Percentiles rank a stretch among this genome's conserved stretches.
Conservation (phyloP, 208 protist species). For the Porcisia hertigi region DNA sequence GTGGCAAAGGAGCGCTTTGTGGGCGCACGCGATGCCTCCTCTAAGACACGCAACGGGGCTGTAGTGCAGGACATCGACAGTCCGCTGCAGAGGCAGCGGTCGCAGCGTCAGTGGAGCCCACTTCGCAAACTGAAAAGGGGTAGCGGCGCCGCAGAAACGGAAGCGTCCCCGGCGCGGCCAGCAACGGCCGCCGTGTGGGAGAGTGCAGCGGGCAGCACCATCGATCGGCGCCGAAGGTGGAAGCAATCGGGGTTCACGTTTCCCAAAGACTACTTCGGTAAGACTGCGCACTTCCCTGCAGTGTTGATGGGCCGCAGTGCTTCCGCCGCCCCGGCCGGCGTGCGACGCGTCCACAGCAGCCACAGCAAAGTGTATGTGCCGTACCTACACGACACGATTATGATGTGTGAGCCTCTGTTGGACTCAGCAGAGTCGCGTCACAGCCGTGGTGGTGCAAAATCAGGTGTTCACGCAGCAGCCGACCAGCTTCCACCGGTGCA, state of each 20-base stretch:
- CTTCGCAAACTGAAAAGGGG: not conserved
- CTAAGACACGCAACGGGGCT: not conserved
- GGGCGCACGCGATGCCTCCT: no score
- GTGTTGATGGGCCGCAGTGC: slow-evolving; percentile 16
- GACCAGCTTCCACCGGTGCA: not conserved
- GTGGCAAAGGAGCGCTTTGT: slow-evolving; percentile 19
- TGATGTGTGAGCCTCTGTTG: slow-evolving; percentile 32
- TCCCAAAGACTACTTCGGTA: slow-evolving; percentile 14
- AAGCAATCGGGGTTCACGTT: slow-evolving; percentile 12
- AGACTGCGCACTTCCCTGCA: slow-evolving; percentile 34
- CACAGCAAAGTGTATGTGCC: slow-evolving; percentile 30
- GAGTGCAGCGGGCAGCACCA: not conserved
- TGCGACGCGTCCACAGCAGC: not conserved
- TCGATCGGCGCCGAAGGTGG: slow-evolving; percentile 5
- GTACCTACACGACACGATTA: slow-evolving; percentile 60
- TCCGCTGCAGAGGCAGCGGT: not conserved
- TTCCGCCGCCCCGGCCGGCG: not conserved
- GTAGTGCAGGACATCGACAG: not conserved
- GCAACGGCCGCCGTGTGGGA: slow-evolving; percentile 10
- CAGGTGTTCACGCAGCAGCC: not conserved
- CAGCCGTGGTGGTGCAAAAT: no score
- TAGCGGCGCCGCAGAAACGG: not conserved
- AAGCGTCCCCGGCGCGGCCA: not conserved
- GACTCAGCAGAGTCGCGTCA: not conserved
- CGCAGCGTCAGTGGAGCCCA: not conserved